Evolutionary conservation across 2,329 filamentous ascomycete genomes (phyloP).

Genomic region (Claviceps maximensis): DNA sequence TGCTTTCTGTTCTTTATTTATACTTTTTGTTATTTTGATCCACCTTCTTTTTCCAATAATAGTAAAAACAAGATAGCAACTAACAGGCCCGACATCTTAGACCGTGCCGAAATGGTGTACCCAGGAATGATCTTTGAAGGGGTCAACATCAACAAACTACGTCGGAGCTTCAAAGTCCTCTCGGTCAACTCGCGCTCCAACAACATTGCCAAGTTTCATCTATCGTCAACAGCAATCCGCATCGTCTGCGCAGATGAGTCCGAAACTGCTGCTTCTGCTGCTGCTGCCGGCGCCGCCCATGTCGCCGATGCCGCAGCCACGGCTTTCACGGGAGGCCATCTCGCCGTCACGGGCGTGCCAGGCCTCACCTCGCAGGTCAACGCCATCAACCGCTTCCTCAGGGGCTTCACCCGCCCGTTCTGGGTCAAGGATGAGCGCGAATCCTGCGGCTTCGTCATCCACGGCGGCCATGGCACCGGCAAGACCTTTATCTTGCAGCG

Average conservation of each 20-base stretch:
- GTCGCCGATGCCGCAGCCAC: slow-evolving; percentile 6
- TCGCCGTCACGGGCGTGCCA: slow-evolving; percentile 45
- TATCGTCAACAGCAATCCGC: slow-evolving; percentile 23
- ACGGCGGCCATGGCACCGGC: slow-evolving; percentile 74
- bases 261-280: slow-evolving; percentile 7
- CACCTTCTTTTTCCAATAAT: background rate
- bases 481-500: slow-evolving; percentile 63
- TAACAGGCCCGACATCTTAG: slow-evolving; percentile 19
- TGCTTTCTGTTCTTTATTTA: background rate
- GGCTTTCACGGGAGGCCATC: slow-evolving; percentile 14
- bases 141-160: slow-evolving; percentile 21
- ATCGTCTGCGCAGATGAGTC: slow-evolving; percentile 21
- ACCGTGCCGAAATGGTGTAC: slow-evolving; percentile 53
- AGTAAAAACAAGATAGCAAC: background rate
- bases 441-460: slow-evolving; percentile 54
- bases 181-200: slow-evolving; percentile 40
- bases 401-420: slow-evolving; percentile 33
- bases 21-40: background rate
- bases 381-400: slow-evolving; percentile 54
- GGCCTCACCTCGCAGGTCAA: slow-evolving; percentile 53
- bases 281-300: background rate
- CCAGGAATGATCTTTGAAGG: slow-evolving; percentile 60
- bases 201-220: slow-evolving; percentile 30
- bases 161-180: slow-evolving; percentile 36
- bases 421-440: slow-evolving; percentile 17